phyloP scores from a whole-genome alignment of 139 green algal species.

The Tetraselmis striata region DNA sequence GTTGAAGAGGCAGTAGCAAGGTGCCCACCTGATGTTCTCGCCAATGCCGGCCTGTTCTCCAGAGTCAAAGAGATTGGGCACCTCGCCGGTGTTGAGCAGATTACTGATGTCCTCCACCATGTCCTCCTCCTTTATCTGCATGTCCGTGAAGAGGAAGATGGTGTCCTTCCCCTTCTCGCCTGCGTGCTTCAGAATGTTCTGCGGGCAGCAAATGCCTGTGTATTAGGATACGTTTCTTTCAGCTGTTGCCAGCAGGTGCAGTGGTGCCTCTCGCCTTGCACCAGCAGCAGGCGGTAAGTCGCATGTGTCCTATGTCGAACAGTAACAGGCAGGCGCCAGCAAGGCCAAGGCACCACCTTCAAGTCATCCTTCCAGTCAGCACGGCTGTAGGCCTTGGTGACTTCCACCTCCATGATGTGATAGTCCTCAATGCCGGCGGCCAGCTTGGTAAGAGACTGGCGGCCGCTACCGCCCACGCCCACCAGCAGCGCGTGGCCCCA shows the following conservation, averaged over 20 bases:
- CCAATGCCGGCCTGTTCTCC: slow-evolving; percentile 22
- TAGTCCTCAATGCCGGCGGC: slow-evolving; percentile 54
- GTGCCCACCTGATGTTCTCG: slow-evolving; percentile 24
- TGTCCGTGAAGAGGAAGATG: slow-evolving; percentile 43
- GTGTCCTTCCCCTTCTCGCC: slow-evolving; percentile 23
- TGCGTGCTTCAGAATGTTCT: slow-evolving; percentile 7
- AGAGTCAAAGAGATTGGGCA: slow-evolving; percentile 61
- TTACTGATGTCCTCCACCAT: slow-evolving; percentile 37
- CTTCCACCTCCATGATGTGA: slow-evolving; percentile 26
- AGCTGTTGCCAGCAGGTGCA: too few relatives aligned
- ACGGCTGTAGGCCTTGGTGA: slow-evolving; percentile 61
- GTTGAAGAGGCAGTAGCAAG: neutral
- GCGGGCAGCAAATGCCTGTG: neutral
- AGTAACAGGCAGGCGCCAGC: too few relatives aligned
- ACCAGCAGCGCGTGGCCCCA: slow-evolving; percentile 65
- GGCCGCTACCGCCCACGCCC: slow-evolving; percentile 58
- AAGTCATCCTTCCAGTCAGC: slow-evolving; percentile 54
- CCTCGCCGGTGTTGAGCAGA: slow-evolving; percentile 40
- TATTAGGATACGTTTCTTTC: too few relatives aligned
- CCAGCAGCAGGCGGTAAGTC: too few relatives aligned
- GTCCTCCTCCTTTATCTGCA: slow-evolving; percentile 38
- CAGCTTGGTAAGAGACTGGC: slow-evolving; percentile 57
- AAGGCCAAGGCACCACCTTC: slow-evolving; percentile 15
- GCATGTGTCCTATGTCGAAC: too few relatives aligned
- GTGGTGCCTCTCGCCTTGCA: too few relatives aligned